A percentile compares a stretch with the other conserved stretches of the same genome.
Evolutionary conservation across 2,329 filamentous ascomycete genomes (phyloP).

Genomic region (Monosporascus sp.): DNA sequence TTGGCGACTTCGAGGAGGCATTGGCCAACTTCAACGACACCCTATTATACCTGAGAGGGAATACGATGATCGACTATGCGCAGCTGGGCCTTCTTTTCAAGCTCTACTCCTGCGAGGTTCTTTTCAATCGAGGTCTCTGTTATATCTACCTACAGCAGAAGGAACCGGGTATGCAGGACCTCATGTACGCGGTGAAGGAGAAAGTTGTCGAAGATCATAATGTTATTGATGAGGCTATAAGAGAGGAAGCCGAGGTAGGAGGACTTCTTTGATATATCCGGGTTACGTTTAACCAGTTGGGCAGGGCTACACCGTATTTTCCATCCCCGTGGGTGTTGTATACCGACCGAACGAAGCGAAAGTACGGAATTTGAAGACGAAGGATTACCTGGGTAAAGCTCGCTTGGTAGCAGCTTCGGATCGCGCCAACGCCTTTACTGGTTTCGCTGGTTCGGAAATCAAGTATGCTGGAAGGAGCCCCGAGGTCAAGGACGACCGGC

Average conservation of each 20-base stretch:
- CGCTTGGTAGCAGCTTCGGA: slow-evolving; percentile 85
- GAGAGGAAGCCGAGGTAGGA: slow-evolving; percentile 81
- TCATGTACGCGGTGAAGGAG: slow-evolving; percentile 87
- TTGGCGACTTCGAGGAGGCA: slow-evolving; percentile 96
- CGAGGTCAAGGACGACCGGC: slow-evolving; percentile 70
- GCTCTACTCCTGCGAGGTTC: slow-evolving; percentile 91
- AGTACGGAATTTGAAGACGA: slow-evolving; percentile 95
- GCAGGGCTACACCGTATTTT: slow-evolving; percentile 96
- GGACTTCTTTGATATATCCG: background rate
- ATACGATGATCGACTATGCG: slow-evolving; percentile 96
- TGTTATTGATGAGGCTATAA: slow-evolving; percentile 95
- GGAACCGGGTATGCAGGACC: slow-evolving; percentile 84
- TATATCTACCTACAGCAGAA: slow-evolving; percentile 96
- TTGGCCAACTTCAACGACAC: slow-evolving; percentile 99
- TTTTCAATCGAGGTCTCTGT: slow-evolving; percentile 95
- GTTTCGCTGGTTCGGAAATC: slow-evolving; percentile 73
- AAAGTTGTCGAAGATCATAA: slow-evolving; percentile 96
- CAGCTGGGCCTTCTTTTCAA: slow-evolving; percentile 94
- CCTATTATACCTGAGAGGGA: slow-evolving; percentile 86
- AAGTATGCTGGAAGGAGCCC: slow-evolving; percentile 59
- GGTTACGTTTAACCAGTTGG: slow-evolving; percentile 20
- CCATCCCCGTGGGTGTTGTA: slow-evolving; percentile 90
- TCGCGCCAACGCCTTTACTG: slow-evolving; percentile 73
- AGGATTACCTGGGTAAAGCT: slow-evolving; percentile 97
- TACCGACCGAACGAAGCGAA: slow-evolving; percentile 97